Percentiles rank a stretch among this genome's conserved stretches.
These are phyloP conservation scores for Phlyctochytrium planicorne DNA, from an alignment of 192 early-diverging fungal species.

Conservation along the genomic window DNA sequence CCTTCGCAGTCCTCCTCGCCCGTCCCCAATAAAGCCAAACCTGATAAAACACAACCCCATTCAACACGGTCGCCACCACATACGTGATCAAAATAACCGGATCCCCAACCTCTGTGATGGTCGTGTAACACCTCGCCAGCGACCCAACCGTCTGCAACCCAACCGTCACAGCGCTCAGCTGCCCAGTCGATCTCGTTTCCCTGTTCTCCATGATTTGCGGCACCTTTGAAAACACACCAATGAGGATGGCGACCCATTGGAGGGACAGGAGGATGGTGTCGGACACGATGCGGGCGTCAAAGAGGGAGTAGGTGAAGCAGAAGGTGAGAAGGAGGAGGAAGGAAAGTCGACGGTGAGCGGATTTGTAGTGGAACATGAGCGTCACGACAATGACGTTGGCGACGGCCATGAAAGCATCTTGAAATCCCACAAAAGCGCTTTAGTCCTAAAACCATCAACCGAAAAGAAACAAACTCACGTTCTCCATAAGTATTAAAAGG, in stretches of 20 bases:
- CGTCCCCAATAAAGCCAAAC: conserved; percentile 33
- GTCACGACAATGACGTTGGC: conserved; percentile 78
- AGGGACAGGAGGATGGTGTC: conserved; percentile 59
- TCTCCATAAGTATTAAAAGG: conserved; percentile 76
- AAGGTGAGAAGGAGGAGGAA: conserved; percentile 30
- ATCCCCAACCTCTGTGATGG: conserved; percentile 89
- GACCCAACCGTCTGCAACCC: conserved; percentile 88
- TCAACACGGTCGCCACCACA: conserved; percentile 71
- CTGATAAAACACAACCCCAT: conserved; percentile 55
- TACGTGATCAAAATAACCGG: conserved; percentile 71
- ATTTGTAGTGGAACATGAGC: conserved; percentile 45
- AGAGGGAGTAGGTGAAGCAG: conserved; percentile 56
- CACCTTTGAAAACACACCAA: conserved; percentile 78
- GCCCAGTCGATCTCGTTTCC: conserved; percentile 81
- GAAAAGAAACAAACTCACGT: conserved; percentile 46
- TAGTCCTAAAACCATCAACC: conserved; percentile 70
- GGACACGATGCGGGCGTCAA: conserved; percentile 47
- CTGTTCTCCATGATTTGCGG: conserved; percentile 90
- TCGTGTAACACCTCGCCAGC: conserved; percentile 87
- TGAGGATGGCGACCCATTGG: conserved; percentile 77
- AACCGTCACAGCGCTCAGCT: conserved; percentile 88
- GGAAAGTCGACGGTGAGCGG: conserved; percentile 27
- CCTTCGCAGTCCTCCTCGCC: conserved; percentile 14
- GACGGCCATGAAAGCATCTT: conserved; percentile 73
- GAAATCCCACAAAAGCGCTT: conserved; percentile 37